These are phyloP conservation scores for Herpomyces periplanetae DNA, from an alignment of 2,329 filamentous ascomycete genomes.

Conservation along the genomic window DNA sequence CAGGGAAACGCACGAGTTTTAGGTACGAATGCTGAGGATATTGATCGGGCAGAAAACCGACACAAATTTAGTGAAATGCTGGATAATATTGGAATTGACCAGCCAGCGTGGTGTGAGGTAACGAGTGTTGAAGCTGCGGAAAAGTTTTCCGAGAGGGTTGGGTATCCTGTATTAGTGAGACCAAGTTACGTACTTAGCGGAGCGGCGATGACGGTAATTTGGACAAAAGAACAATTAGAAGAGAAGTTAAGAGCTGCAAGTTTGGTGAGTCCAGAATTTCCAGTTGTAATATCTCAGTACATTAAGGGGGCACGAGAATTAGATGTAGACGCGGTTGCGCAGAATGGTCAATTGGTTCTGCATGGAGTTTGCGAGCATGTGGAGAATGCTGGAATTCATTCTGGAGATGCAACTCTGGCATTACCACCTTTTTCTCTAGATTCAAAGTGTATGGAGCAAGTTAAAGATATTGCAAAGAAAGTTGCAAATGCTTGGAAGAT, in stretches of 20 bases:
- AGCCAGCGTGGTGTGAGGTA: conserved; percentile 90
- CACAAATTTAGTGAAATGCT: conserved; percentile 95
- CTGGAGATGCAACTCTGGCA: conserved; percentile 74
- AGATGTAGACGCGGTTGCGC: conserved; percentile 70
- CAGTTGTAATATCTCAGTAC: conserved; percentile 91
- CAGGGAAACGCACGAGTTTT: conserved; percentile 58
- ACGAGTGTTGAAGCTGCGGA: conserved; percentile 62
- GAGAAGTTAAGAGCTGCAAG: conserved; percentile 72
- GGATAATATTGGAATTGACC: conserved; percentile 80
- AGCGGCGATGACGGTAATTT: conserved; percentile 92
- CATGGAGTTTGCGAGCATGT: conserved; percentile 87
- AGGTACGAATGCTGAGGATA: conserved; percentile 65
- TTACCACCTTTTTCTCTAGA: conserved; percentile 54
- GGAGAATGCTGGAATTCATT: conserved; percentile 89
- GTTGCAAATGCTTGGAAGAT: conserved; percentile 90
- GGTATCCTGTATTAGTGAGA: conserved; percentile 75
- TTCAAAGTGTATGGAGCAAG: conserved; percentile 30
- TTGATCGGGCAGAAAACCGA: conserved; percentile 87
- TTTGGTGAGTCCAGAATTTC: conserved; percentile 73
- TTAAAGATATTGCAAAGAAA: conserved; percentile 85
- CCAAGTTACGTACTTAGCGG: conserved; percentile 85
- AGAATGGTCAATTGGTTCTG: conserved; percentile 43
- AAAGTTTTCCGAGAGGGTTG: conserved; percentile 41
- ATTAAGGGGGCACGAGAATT: conserved; percentile 90
- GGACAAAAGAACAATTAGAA: conserved; percentile 49